Conservation (phyloP, 2,329 filamentous ascomycete species). For the Helminthosporium solani region DNA sequence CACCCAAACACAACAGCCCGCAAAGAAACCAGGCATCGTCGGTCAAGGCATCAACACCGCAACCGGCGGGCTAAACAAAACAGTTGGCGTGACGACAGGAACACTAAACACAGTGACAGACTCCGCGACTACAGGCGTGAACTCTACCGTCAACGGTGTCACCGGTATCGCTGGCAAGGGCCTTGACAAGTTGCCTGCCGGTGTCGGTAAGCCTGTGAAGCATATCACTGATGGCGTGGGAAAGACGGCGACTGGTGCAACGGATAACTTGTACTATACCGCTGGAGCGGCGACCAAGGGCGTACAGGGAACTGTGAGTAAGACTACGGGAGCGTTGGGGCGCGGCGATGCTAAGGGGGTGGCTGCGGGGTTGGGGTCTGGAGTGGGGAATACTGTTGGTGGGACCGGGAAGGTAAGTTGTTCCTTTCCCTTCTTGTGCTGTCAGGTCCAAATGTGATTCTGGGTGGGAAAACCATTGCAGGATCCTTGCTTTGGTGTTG, state of each 20-base stretch:
- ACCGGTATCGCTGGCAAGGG: conserved; percentile 43
- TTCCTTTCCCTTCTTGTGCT: background rate
- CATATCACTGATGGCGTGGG: conserved; percentile 45
- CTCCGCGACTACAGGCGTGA: conserved; percentile 41
- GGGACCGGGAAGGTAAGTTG: conserved; percentile 34
- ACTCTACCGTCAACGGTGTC: conserved; percentile 38
- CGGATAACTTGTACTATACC: conserved; percentile 45
- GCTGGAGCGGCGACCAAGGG: conserved; percentile 44
- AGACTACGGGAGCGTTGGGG: conserved; percentile 47
- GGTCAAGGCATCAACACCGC: conserved; percentile 37
- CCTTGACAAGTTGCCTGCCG: conserved; percentile 35
- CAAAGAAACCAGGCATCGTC: conserved; percentile 40
- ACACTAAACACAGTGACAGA: conserved; percentile 40
- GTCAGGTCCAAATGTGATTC: background rate
- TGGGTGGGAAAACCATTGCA: background rate
- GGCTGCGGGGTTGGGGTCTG: conserved; percentile 40
- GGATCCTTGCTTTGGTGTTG: background rate
- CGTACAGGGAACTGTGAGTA: conserved; percentile 45
- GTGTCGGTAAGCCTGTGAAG: conserved; percentile 41
- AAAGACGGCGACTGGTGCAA: conserved; percentile 45
- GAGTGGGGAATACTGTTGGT: conserved; percentile 42
- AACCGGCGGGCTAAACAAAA: conserved; percentile 39
- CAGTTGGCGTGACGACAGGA: conserved; percentile 37
- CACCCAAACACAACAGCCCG: conserved; percentile 20
- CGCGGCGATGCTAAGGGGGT: conserved; percentile 45